Evolutionary conservation across 179 eudicot species (phyloP), one percentile per base, ranked within the genome.

Genomic region (Pouteria campechiana): DNA sequence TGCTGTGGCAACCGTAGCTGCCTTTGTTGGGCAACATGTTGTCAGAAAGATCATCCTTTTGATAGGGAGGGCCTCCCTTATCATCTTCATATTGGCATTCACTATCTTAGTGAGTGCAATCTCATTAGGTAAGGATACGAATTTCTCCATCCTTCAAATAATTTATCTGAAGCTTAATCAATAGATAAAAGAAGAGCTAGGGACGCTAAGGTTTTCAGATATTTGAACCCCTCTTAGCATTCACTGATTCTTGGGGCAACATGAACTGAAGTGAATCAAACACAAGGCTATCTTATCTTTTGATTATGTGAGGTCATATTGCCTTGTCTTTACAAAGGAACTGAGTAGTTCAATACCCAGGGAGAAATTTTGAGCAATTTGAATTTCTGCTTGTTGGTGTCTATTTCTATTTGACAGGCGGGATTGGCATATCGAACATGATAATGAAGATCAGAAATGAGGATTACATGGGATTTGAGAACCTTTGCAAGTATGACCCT

Each of bases 391-490:
- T n/a, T n/a, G n/a, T n/a, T n/a, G n/a, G n/a, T 7, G 0, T 23
- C 15, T 24, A 41, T 24, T 17, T 5, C 16, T 22, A n/a, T 17
- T 45, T 23, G 11, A 42, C 41, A 81, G 92, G 90, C 28, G 94
- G 94, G 37, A 83, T 76, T 60, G 96, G 93, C 40, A 61, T 86
- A 54, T 69, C 82, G 11, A 73, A 79, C 69, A 86, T 82, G 82
- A 60, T 82, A 22, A 73, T 60, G 35, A 76, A 79, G 74, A 57
- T 86, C 28, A 58, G 74, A 31, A 54, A 64, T 45, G 69, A 78
- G 18, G 93, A 82, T 41, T 81, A 79, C 63, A 86, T 86, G 93
- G 95, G 96, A 25, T 81, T 88, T 20, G 78, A 88, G 58, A 70
- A 75, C 69, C 81, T 88, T 44, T 75, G 87, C 94, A 79, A 60